phyloP scores from a whole-genome alignment of 805 yeast genomes.

The Barnettozyma vustinii region DNA sequence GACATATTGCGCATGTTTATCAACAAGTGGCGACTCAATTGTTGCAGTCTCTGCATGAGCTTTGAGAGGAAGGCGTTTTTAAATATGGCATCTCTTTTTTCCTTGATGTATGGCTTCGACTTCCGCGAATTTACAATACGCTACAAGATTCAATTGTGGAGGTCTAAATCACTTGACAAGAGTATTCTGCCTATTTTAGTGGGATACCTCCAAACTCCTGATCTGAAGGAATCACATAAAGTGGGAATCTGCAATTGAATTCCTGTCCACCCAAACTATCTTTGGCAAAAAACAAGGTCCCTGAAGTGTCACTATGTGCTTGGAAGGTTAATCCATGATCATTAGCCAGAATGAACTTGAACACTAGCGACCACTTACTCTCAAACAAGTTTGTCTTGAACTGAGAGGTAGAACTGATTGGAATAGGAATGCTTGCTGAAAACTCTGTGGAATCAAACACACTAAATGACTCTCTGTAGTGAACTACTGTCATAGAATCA shows the following conservation, averaged over 20 bases:
- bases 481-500: conserved; percentile 11
- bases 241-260: conserved; percentile 40
- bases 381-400: conserved; percentile 37
- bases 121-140: background rate
- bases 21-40: conserved; percentile 8
- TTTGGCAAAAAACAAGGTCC: conserved; percentile 28
- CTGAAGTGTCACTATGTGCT: conserved; percentile 32
- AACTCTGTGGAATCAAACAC: conserved; percentile 25
- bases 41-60: conserved; percentile 6
- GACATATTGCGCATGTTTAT: conserved; percentile 4
- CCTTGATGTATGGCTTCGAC: background rate
- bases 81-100: background rate
- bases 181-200: conserved; percentile 1
- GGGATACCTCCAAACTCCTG: conserved; percentile 45
- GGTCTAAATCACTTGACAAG: too few relatives aligned
- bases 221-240: conserved; percentile 40
- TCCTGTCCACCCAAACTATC: conserved; percentile 33
- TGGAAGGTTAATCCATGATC: conserved; percentile 11
- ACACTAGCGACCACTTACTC: conserved; percentile 31
- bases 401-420: conserved; percentile 32
- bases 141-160: background rate
- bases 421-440: conserved; percentile 30
- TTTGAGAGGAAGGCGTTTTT: background rate
- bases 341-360: conserved; percentile 32
- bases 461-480: conserved; percentile 28